These are phyloP conservation scores for Clarireedia paspali DNA, from an alignment of 2,329 filamentous ascomycete species.

Conservation along the genomic window DNA sequence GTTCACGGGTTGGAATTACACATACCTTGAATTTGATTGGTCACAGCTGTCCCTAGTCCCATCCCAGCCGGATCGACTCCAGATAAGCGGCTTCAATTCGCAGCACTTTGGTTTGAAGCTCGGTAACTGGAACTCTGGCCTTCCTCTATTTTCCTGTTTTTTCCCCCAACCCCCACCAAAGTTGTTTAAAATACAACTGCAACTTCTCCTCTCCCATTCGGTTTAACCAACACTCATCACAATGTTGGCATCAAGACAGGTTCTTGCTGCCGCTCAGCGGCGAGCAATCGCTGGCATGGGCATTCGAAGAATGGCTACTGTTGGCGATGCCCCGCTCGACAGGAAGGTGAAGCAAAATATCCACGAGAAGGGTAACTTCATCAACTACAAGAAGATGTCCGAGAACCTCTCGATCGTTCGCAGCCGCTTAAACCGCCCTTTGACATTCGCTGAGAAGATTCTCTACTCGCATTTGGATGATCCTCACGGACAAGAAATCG, in stretches of 20 bases:
- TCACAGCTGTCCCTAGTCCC: neutral
- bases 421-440: conserved; percentile 78
- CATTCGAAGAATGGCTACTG: conserved; percentile 72
- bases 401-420: conserved; percentile 94
- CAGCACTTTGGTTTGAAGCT: neutral
- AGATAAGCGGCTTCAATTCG: neutral
- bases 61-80: neutral
- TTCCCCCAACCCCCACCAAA: conserved; percentile 1
- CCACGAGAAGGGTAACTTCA: conserved; percentile 92
- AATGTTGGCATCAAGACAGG: conserved; percentile 67
- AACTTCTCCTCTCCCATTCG: conserved; percentile 16
- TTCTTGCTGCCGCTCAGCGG: conserved; percentile 58
- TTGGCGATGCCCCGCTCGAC: conserved; percentile 77
- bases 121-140: neutral
- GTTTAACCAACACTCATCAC: conserved; percentile 29
- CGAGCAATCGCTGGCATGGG: conserved; percentile 53
- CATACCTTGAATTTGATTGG: neutral
- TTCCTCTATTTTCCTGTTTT: conserved; percentile 6
- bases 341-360: conserved; percentile 98
- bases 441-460: conserved; percentile 97
- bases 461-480: conserved; percentile 98
- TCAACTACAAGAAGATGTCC: conserved; percentile 99
- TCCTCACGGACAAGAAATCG: conserved; percentile 89
- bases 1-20: neutral
- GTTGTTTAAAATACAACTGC: neutral